A percentile compares a stretch with the other conserved stretches of the same genome.
These are phyloP conservation scores for Bertia moriformis DNA, from an alignment of 2,329 filamentous ascomycete genomes.

Conservation along the genomic window DNA sequence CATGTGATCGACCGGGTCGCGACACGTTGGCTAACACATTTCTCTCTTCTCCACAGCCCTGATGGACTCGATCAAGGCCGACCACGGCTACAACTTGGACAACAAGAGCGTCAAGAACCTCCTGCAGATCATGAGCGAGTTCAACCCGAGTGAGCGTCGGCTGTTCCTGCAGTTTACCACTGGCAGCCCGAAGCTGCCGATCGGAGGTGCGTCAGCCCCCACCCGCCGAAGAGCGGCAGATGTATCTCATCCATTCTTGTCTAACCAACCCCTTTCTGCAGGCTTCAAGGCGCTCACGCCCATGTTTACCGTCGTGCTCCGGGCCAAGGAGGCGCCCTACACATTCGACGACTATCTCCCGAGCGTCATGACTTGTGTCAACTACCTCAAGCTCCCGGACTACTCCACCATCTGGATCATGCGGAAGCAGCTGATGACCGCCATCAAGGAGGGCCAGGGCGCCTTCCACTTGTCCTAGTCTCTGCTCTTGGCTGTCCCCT, in stretches of 20 bases:
- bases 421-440: constrained; percentile 64
- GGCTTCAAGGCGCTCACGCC: constrained; percentile 93
- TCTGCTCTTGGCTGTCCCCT: background rate
- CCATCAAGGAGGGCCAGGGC: constrained; percentile 88
- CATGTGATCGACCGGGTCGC: background rate
- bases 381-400: constrained; percentile 94
- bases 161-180: constrained; percentile 97
- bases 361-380: constrained; percentile 98
- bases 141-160: constrained; percentile 59
- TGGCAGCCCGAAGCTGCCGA: constrained; percentile 92
- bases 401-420: constrained; percentile 70
- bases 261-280: constrained; percentile 19
- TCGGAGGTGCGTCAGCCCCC: constrained; percentile 72
- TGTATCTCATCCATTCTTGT: background rate
- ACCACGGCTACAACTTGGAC: constrained; percentile 97
- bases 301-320: constrained; percentile 98
- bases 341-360: constrained; percentile 95
- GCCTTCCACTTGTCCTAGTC: constrained; percentile 90
- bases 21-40: constrained; percentile 7
- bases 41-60: constrained; percentile 42
- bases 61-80: constrained; percentile 96
- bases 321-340: constrained; percentile 89
- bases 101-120: constrained; percentile 89
- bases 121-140: constrained; percentile 84
- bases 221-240: background rate